Percentiles rank a stretch among this genome's conserved stretches.
Conservation (phyloP, 2,329 filamentous ascomycete species). For the Scedosporium aurantiacum region DNA sequence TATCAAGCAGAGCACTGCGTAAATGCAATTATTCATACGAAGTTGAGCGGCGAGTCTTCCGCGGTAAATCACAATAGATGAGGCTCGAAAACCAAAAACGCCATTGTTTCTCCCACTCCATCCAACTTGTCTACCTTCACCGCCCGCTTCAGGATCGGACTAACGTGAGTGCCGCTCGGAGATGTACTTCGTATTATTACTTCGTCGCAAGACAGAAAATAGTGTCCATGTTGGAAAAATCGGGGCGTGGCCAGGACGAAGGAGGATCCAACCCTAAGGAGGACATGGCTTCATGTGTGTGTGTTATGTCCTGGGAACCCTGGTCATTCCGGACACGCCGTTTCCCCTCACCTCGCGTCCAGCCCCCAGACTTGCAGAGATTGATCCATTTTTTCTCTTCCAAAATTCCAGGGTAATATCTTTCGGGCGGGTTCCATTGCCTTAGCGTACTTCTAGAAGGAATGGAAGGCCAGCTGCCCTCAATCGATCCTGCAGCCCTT, state of each 20-base stretch:
- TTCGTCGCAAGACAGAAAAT: too few species aligned
- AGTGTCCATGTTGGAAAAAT: background rate
- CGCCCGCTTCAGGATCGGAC: background rate
- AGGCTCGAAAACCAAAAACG: too few species aligned
- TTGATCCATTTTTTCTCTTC: background rate
- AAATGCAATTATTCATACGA: too few species aligned
- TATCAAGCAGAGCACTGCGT: too few species aligned
- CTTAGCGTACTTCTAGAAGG: background rate
- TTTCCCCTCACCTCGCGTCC: background rate
- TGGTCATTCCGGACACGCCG: slow-evolving; percentile 1
- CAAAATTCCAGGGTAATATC: background rate
- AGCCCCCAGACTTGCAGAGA: background rate
- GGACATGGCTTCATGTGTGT: background rate
- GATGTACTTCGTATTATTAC: background rate
- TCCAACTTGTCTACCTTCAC: background rate
- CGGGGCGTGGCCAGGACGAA: background rate
- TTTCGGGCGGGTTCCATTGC: background rate
- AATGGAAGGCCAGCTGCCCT: background rate
- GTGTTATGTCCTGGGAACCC: background rate
- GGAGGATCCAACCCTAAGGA: background rate
- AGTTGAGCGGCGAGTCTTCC: too few species aligned
- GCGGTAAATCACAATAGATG: too few species aligned
- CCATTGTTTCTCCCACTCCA: background rate
- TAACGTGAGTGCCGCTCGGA: background rate
- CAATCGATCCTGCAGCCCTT: background rate